phyloP scores from a whole-genome alignment of 2,329 filamentous ascomycete genomes.

The Talaromyces sp. region DNA sequence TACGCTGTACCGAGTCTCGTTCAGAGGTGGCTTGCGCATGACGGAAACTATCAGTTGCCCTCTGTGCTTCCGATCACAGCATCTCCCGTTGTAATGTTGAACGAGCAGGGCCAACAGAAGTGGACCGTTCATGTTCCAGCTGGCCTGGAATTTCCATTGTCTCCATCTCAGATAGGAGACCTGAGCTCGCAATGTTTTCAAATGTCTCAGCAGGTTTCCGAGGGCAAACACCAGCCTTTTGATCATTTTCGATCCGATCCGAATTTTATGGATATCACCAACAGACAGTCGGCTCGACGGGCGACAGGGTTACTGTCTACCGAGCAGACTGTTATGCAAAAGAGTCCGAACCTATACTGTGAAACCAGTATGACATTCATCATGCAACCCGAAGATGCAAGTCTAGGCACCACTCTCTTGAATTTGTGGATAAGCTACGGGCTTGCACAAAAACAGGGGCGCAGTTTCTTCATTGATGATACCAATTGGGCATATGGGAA shows the following conservation, averaged over 20 bases:
- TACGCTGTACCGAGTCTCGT: neutral
- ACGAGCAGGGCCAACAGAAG: slow-evolving; percentile 60
- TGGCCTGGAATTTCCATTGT: slow-evolving; percentile 62
- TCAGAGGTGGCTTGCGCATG: slow-evolving; percentile 27
- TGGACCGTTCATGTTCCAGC: slow-evolving; percentile 81
- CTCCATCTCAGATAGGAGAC: slow-evolving; percentile 61
- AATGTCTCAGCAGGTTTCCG: slow-evolving; percentile 57
- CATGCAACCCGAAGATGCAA: slow-evolving; percentile 69
- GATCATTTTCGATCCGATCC: slow-evolving; percentile 61
- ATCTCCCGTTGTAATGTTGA: slow-evolving; percentile 66
- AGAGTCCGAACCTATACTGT: slow-evolving; percentile 49
- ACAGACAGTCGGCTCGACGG: slow-evolving; percentile 58
- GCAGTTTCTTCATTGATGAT: slow-evolving; percentile 82
- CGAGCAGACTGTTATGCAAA: slow-evolving; percentile 19
- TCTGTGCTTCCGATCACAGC: slow-evolving; percentile 66
- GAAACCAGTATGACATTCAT: slow-evolving; percentile 71
- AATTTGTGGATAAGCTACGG: slow-evolving; percentile 81
- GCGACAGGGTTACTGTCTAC: slow-evolving; percentile 26
- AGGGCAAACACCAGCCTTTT: slow-evolving; percentile 45
- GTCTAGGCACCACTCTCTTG: slow-evolving; percentile 72
- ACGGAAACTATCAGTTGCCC: slow-evolving; percentile 39
- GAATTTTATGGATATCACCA: slow-evolving; percentile 69
- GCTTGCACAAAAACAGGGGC: slow-evolving; percentile 67
- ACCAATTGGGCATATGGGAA: slow-evolving; percentile 76
- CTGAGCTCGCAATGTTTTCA: slow-evolving; percentile 66